phyloP scores from a whole-genome alignment of 495 filamentous ascomycete genomes.

The Penicillium ochrochloron region DNA sequence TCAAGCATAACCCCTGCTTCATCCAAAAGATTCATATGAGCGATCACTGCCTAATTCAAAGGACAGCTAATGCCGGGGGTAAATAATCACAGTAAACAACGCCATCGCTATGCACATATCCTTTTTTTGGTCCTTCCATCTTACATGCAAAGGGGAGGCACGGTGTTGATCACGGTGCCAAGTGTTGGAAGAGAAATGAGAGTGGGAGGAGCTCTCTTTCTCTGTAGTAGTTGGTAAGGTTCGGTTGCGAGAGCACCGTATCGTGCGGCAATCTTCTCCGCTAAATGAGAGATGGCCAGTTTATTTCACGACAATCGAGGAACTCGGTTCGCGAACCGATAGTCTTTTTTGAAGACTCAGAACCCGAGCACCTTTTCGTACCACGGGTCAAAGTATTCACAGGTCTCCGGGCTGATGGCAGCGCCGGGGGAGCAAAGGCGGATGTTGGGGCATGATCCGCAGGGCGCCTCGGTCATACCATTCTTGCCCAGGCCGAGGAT shows the following conservation, averaged over 20 bases:
- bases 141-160: constrained; percentile 5
- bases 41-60: not conserved
- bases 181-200: not conserved
- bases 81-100: constrained; percentile 7
- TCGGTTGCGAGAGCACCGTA: not conserved
- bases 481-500: constrained; percentile 48
- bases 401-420: constrained; percentile 84
- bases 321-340: not conserved
- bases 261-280: not conserved
- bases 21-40: not conserved
- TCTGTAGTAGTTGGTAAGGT: not conserved
- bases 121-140: constrained; percentile 8
- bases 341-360: constrained; percentile 18
- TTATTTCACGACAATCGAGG: not conserved
- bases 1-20: not conserved
- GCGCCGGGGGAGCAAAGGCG: constrained; percentile 86
- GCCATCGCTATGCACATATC: constrained; percentile 12
- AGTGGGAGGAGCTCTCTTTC: not conserved
- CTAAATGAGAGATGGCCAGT: not conserved
- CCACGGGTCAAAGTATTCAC: constrained; percentile 90
- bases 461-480: constrained; percentile 86
- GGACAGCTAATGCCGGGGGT: not conserved
- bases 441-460: constrained; percentile 93
- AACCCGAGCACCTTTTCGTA: constrained; percentile 52
- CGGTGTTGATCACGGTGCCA: not conserved